Conservation (phyloP, 2,329 filamentous ascomycete genomes). For the Colletotrichum musae region DNA sequence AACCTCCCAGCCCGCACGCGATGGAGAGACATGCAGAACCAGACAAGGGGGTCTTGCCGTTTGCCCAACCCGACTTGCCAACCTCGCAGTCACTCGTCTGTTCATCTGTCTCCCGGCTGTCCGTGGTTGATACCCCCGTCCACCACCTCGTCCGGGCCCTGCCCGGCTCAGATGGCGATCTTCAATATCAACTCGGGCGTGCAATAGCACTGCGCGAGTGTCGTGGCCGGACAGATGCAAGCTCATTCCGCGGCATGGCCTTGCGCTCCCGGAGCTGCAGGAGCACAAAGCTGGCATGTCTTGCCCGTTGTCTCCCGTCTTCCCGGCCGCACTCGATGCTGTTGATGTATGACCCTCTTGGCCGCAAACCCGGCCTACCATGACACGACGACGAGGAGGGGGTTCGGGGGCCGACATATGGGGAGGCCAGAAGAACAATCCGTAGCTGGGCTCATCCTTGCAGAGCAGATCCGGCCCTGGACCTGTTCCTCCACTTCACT, state of each 20-base stretch:
- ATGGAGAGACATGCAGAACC: constrained; percentile 41
- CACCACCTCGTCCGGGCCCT: constrained; percentile 19
- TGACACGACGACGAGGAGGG: constrained; percentile 24
- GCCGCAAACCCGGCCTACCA: constrained; percentile 24
- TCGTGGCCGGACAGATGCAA: constrained; percentile 19
- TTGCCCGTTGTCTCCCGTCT: constrained; percentile 20
- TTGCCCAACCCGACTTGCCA: constrained; percentile 36
- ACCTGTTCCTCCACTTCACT: constrained; percentile 22
- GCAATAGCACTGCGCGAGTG: constrained; percentile 4
- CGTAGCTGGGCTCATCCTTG: constrained; percentile 23
- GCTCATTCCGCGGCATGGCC: constrained; percentile 15
- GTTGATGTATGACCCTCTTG: constrained; percentile 24
- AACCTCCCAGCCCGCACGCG: constrained; percentile 43
- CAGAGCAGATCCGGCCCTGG: constrained; percentile 20
- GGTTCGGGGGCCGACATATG: constrained; percentile 29
- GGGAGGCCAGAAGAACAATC: constrained; percentile 17
- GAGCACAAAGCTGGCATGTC: constrained; percentile 2
- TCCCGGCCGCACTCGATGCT: constrained; percentile 22
- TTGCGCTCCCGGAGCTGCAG: constrained; percentile 31
- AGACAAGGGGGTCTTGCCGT: constrained; percentile 21
- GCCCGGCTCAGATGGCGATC: constrained; percentile 28
- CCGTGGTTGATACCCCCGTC: constrained; percentile 27
- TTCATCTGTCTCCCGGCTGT: constrained; percentile 33
- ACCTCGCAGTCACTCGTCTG: constrained; percentile 26
- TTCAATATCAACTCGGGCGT: constrained; percentile 17